phyloP scores from a whole-genome alignment of 140 eudicot genomes.

The Cichorium intybus region DNA sequence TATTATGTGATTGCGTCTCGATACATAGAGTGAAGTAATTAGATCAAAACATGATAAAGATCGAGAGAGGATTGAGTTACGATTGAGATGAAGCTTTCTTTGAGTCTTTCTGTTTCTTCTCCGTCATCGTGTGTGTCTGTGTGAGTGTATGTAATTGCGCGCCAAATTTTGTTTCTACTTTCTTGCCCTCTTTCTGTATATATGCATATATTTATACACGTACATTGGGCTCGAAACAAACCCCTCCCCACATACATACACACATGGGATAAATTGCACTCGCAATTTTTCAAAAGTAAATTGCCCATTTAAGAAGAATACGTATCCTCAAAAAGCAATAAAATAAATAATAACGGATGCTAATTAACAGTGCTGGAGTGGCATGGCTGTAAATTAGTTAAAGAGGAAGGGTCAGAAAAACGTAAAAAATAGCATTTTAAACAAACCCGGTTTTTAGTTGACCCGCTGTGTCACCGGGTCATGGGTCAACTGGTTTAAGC shows the following conservation, averaged over 20 bases:
- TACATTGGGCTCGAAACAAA: background rate
- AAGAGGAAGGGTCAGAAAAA: too few species aligned
- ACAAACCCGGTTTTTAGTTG: too few species aligned
- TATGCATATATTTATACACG: background rate
- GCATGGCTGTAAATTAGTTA: too few species aligned
- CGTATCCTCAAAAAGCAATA: too few species aligned
- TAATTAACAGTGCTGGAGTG: too few species aligned
- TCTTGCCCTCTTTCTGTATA: background rate
- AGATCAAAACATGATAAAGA: conserved; percentile 19
- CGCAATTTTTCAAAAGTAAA: too few species aligned
- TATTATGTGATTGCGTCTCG: background rate
- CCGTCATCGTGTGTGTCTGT: conserved; percentile 24
- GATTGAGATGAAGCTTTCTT: conserved; percentile 31
- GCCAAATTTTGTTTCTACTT: conserved; percentile 13
- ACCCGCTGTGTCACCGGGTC: too few species aligned
- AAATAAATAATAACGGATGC: too few species aligned
- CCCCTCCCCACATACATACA: background rate
- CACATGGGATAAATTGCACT: background rate
- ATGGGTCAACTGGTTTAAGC: too few species aligned
- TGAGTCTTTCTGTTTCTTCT: conserved; percentile 26
- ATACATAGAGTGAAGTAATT: background rate
- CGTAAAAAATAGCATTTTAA: background rate
- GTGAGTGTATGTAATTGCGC: conserved; percentile 21
- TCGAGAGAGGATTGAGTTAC: conserved; percentile 18
- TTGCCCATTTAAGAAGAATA: too few species aligned